These are phyloP conservation scores for Monascus purpureus DNA, from an alignment of 495 filamentous ascomycete species.

Conservation along the genomic window DNA sequence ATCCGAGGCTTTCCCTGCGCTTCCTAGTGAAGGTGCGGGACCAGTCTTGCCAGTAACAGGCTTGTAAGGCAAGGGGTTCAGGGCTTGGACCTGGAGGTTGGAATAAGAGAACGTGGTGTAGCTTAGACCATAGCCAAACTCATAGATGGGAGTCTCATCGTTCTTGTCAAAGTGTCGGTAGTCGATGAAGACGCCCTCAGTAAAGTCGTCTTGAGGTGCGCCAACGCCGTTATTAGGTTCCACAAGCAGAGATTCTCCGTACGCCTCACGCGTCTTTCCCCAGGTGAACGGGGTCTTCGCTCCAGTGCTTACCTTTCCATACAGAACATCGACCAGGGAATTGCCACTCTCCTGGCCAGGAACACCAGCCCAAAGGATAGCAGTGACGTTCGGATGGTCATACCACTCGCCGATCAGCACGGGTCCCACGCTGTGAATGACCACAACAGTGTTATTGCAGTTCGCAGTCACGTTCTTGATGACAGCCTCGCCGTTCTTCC, in stretches of 20 bases:
- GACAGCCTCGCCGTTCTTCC: conserved; percentile 66
- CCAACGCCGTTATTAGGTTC: conserved; percentile 53
- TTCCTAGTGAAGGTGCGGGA: conserved; percentile 57
- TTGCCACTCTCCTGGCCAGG: conserved; percentile 90
- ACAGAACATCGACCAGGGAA: conserved; percentile 81
- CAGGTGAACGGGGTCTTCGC: conserved; percentile 84
- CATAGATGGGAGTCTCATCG: conserved; percentile 62
- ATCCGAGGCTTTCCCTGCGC: conserved; percentile 46
- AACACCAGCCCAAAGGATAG: conserved; percentile 85
- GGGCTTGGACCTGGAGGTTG: conserved; percentile 47
- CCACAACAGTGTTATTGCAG: conserved; percentile 85
- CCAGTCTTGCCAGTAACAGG: conserved; percentile 53
- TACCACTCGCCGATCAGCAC: conserved; percentile 68
- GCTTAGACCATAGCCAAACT: conserved; percentile 82
- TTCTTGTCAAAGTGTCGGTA: conserved; percentile 80
- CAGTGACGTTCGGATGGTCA: conserved; percentile 80
- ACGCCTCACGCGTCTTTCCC: conserved; percentile 58
- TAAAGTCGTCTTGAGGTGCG: conserved; percentile 69
- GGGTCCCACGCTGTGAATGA: conserved; percentile 76
- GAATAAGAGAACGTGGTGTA: conserved; percentile 83
- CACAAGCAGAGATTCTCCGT: conserved; percentile 63
- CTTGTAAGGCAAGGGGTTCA: conserved; percentile 41
- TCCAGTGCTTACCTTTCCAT: conserved; percentile 74
- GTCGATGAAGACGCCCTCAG: conserved; percentile 84
- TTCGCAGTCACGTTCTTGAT: conserved; percentile 60